Conservation (phyloP, 176 grass and related monocot genomes). For the Metroxylon sagu region DNA sequence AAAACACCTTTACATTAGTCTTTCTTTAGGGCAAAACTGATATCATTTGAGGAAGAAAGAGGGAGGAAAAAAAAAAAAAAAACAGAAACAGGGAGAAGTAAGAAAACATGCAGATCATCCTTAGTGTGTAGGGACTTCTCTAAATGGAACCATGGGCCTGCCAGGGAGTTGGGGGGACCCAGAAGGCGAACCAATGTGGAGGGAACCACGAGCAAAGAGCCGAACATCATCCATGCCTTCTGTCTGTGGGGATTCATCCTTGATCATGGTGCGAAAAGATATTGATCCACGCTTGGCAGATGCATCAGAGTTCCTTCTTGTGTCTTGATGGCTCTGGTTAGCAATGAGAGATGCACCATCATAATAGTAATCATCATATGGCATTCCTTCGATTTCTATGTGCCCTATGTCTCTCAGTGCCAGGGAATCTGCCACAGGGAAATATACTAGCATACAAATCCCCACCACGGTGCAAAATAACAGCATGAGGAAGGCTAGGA, state of each 20-base stretch:
- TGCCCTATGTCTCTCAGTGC: slow-evolving; percentile 48
- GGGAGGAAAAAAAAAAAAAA: slow-evolving; percentile 18
- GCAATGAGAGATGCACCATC: slow-evolving; percentile 37
- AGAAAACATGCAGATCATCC: not conserved
- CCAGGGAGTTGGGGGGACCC: slow-evolving; percentile 43
- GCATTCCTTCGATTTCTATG: slow-evolving; percentile 36
- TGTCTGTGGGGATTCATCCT: slow-evolving; percentile 44
- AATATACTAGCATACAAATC: slow-evolving; percentile 77
- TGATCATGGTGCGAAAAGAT: slow-evolving; percentile 71
- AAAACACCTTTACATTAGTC: slow-evolving; percentile 23
- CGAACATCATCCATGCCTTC: slow-evolving; percentile 35
- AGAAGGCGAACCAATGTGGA: slow-evolving; percentile 46
- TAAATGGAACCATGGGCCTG: slow-evolving; percentile 73
- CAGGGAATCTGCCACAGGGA: slow-evolving; percentile 67
- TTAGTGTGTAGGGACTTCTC: slow-evolving; percentile 65
- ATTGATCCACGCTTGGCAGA: slow-evolving; percentile 64
- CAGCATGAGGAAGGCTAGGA: slow-evolving; percentile 72
- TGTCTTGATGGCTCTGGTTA: slow-evolving; percentile 63
- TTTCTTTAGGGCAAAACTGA: slow-evolving; percentile 99
- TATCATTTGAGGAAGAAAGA: slow-evolving; percentile 61
- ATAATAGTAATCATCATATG: slow-evolving; percentile 29
- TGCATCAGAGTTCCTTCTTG: slow-evolving; percentile 61
- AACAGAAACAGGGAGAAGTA: slow-evolving; percentile 23
- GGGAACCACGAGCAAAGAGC: slow-evolving; percentile 28
- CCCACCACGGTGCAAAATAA: slow-evolving; percentile 59